Evolutionary conservation across 129 eudicot genomes (phyloP).

Genomic region (Lonicera japonica): DNA sequence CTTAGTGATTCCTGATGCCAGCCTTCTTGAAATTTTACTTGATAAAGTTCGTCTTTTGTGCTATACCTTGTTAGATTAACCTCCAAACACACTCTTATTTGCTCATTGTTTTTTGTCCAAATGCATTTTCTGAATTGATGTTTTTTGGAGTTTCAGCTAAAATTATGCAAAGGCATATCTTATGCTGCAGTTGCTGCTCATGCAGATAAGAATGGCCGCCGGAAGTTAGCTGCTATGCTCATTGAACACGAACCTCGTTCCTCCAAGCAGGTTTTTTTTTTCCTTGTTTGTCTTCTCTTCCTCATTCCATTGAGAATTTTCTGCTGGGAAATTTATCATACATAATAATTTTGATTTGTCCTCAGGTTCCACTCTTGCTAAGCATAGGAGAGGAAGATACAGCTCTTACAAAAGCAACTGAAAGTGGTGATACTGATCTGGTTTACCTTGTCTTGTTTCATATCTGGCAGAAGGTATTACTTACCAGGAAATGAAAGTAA

Average conservation of each 20-base stretch:
- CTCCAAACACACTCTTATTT: constrained; percentile 1
- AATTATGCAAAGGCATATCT: constrained; percentile 85
- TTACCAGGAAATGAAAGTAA: neutral
- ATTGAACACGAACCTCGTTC: constrained; percentile 97
- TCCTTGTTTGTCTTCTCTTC: neutral
- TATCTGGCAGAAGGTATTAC: constrained; percentile 83
- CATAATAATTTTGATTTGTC: constrained; percentile 3
- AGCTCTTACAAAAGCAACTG: constrained; percentile 77
- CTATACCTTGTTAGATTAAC: neutral
- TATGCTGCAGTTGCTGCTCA: constrained; percentile 99
- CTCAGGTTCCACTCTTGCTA: constrained; percentile 86
- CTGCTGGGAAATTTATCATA: neutral
- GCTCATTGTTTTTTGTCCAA: neutral
- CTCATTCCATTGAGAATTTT: neutral
- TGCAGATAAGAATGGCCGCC: constrained; percentile 90
- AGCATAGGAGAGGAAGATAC: constrained; percentile 97
- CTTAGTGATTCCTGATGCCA: constrained; percentile 58
- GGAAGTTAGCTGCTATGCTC: constrained; percentile 97
- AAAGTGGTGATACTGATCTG: constrained; percentile 98
- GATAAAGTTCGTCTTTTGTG: constrained; percentile 55
- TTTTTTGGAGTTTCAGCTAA: constrained; percentile 53
- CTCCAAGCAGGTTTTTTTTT: constrained; percentile 70
- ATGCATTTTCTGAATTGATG: constrained; percentile 14
- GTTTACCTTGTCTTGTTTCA: constrained; percentile 90
- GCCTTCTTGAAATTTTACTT: constrained; percentile 72